A percentile compares a stretch with the other conserved stretches of the same genome.
Conservation (phyloP, 1,139 yeast genomes). For the Hansenula lynferdii region DNA sequence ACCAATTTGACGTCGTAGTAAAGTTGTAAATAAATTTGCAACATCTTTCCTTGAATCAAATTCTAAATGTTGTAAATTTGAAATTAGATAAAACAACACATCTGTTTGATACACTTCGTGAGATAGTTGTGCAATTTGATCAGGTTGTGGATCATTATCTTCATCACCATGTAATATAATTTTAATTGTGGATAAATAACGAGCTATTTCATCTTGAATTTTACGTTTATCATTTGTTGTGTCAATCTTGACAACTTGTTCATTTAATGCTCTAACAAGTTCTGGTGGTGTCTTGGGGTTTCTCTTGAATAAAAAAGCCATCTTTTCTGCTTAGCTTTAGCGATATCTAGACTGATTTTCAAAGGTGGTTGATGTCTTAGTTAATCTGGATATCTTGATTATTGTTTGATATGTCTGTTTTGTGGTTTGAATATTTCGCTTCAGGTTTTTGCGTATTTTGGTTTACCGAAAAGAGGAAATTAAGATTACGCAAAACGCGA, state of each 20-base stretch:
- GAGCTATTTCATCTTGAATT: conserved; percentile 71
- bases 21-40: conserved; percentile 62
- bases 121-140: conserved; percentile 66
- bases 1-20: conserved; percentile 72
- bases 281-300: conserved; percentile 92
- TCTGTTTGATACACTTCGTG: conserved; percentile 77
- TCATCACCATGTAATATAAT: conserved; percentile 70
- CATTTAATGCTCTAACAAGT: conserved; percentile 69
- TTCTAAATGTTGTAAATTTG: conserved; percentile 59
- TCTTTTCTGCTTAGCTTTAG: too few species aligned
- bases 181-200: conserved; percentile 64
- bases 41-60: conserved; percentile 91
- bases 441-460: too few species aligned
- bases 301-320: conserved; percentile 90
- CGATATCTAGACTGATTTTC: too few species aligned
- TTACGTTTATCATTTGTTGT: conserved; percentile 47
- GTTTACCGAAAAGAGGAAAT: too few species aligned
- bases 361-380: too few species aligned
- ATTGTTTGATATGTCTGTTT: too few species aligned
- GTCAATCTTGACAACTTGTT: conserved; percentile 58
- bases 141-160: conserved; percentile 66
- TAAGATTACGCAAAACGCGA: too few species aligned
- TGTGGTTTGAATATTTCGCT: too few species aligned
- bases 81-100: conserved; percentile 55
- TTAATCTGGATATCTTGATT: too few species aligned